These are phyloP conservation scores for Bromus sterilis DNA, from an alignment of 176 grass and related monocot species.

Conservation along the genomic window DNA sequence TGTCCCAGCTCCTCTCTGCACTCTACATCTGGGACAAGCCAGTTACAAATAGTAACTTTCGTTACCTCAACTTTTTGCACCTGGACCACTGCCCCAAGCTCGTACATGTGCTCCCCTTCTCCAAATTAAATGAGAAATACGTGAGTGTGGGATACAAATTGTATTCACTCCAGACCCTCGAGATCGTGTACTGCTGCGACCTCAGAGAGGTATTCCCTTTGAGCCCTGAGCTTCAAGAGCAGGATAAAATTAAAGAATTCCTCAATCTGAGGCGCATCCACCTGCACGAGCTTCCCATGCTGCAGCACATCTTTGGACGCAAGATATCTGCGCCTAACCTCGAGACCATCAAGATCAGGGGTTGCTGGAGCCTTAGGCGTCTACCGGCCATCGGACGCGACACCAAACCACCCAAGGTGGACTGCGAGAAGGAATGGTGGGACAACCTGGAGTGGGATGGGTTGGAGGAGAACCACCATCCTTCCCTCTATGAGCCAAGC, in stretches of 20 bases:
- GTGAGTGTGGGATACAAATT: too few species aligned
- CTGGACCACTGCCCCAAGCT: background rate
- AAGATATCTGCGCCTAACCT: background rate
- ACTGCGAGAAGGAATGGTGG: conserved; percentile 31
- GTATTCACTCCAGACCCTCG: background rate
- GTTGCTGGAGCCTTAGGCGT: conserved; percentile 1
- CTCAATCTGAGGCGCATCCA: background rate
- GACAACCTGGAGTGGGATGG: background rate
- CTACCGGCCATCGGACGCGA: accelerated
- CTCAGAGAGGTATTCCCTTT: background rate
- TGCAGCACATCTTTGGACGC: background rate
- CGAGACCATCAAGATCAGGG: background rate
- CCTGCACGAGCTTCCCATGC: conserved; percentile 6
- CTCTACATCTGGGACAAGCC: background rate
- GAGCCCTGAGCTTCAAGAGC: background rate
- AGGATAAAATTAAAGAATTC: background rate
- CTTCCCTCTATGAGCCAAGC: background rate
- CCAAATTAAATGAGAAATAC: too few species aligned
- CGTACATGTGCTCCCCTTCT: background rate
- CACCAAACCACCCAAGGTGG: background rate
- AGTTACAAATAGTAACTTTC: background rate
- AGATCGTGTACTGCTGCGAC: background rate
- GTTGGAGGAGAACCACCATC: accelerated
- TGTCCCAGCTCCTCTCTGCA: background rate
- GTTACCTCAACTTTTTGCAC: background rate